A percentile compares a stretch with the other conserved stretches of the same genome.
These are phyloP conservation scores for Camellia japonica DNA, from an alignment of 148 eudicot species.

Conservation along the genomic window DNA sequence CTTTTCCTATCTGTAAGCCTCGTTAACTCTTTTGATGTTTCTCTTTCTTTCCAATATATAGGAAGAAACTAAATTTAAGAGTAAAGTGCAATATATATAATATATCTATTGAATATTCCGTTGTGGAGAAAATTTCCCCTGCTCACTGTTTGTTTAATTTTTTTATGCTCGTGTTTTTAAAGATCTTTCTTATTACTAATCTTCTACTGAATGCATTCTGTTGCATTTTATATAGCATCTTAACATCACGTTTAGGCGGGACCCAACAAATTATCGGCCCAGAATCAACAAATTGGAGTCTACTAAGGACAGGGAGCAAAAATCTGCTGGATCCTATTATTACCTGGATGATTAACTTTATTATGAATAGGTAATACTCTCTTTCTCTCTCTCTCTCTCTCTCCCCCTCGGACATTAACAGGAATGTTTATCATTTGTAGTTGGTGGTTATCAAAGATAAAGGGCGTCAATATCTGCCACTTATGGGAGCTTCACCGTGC, in stretches of 20 bases:
- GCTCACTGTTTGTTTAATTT: neutral
- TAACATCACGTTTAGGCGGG: constrained; percentile 89
- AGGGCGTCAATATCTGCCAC: neutral
- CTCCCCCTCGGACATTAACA: neutral
- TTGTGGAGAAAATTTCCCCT: neutral
- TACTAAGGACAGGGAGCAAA: constrained; percentile 96
- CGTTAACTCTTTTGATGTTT: neutral
- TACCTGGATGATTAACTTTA: constrained; percentile 63
- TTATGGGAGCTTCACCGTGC: neutral
- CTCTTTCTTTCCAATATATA: neutral
- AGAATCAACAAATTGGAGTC: constrained; percentile 88
- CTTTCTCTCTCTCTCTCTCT: neutral
- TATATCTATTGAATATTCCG: neutral
- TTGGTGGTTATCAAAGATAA: neutral
- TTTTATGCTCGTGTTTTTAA: neutral
- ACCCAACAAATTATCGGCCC: constrained; percentile 86
- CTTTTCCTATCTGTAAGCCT: constrained; percentile 82
- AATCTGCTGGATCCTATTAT: constrained; percentile 85
- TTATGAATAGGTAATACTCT: constrained; percentile 1
- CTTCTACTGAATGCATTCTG: neutral
- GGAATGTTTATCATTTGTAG: neutral
- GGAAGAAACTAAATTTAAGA: neutral
- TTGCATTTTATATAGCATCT: constrained; percentile 54
- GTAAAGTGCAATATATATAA: neutral
- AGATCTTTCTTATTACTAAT: neutral